A percentile compares a stretch with the other conserved stretches of the same genome.
These are phyloP conservation scores for Elaphomyces granulatus DNA, from an alignment of 495 filamentous ascomycete genomes.

Conservation along the genomic window DNA sequence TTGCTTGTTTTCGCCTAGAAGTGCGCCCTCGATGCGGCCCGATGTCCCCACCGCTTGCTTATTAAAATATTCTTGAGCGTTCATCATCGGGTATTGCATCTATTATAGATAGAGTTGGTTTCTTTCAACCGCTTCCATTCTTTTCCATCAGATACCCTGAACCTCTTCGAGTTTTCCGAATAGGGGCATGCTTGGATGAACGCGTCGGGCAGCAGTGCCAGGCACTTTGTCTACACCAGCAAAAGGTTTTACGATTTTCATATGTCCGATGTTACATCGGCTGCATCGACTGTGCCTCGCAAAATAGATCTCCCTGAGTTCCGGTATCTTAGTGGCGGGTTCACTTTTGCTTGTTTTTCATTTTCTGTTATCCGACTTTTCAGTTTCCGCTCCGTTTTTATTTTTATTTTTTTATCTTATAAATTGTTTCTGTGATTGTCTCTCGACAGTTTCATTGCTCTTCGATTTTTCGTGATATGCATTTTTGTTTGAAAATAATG, in stretches of 20 bases:
- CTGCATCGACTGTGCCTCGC: constrained; percentile 30
- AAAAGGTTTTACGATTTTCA: constrained; percentile 34
- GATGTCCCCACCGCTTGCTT: constrained; percentile 24
- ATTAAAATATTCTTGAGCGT: constrained; percentile 23
- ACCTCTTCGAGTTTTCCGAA: constrained; percentile 27
- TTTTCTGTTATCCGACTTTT: constrained; percentile 16
- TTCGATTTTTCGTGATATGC: constrained; percentile 4
- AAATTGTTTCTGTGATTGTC: constrained; percentile 7
- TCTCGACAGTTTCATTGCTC: constrained; percentile 1
- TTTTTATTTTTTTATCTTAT: too few relatives aligned
- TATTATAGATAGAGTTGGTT: constrained; percentile 72
- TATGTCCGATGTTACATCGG: constrained; percentile 30
- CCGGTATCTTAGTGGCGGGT: constrained; percentile 39
- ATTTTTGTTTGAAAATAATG: constrained; percentile 12
- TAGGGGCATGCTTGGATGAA: constrained; percentile 30
- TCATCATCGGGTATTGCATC: constrained; percentile 40
- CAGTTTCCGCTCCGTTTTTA: constrained; percentile 11
- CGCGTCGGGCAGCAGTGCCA: constrained; percentile 29
- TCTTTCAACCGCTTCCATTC: constrained; percentile 38
- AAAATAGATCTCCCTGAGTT: constrained; percentile 34
- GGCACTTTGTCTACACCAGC: constrained; percentile 25
- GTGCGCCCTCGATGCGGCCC: constrained; percentile 32
- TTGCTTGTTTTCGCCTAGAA: constrained; percentile 25
- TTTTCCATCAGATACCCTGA: constrained; percentile 46
- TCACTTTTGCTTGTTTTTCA: constrained; percentile 21